Evolutionary conservation across 345 rosid genomes (phyloP).

Genomic region (Carallia brachiata): DNA sequence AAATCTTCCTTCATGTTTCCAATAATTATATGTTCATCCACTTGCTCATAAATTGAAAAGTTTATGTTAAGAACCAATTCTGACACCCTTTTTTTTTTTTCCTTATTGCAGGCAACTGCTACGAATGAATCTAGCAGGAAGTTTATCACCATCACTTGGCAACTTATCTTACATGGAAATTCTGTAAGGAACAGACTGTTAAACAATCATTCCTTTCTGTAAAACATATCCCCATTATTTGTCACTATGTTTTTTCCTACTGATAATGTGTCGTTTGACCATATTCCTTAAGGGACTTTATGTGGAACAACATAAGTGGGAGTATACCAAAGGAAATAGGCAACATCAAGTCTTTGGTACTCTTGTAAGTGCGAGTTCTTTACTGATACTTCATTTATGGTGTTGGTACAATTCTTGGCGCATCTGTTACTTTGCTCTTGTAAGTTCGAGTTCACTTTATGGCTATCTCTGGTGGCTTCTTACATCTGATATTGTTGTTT

Average conservation of each 20-base stretch:
- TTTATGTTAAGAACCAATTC: too few relatives aligned
- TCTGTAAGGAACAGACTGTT: constrained; percentile 46
- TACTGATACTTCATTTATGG: background rate
- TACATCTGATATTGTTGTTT: constrained; percentile 25
- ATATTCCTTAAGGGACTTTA: constrained; percentile 66
- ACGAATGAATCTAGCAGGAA: constrained; percentile 73
- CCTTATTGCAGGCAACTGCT: constrained; percentile 65
- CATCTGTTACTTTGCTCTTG: background rate
- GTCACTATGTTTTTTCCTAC: background rate
- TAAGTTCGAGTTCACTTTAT: background rate
- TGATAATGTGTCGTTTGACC: constrained; percentile 15
- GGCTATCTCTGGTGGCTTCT: constrained; percentile 15
- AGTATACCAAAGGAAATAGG: constrained; percentile 92
- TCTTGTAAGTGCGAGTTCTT: constrained; percentile 61
- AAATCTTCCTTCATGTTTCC: background rate
- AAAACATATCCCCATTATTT: background rate
- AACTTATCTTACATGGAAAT: constrained; percentile 54
- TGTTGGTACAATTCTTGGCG: background rate
- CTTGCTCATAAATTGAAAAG: too few relatives aligned
- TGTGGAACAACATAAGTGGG: constrained; percentile 89
- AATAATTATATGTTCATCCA: too few relatives aligned
- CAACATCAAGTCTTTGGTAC: constrained; percentile 61
- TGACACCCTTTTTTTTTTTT: background rate
- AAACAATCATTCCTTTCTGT: constrained; percentile 1
- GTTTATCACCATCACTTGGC: constrained; percentile 78